These are phyloP conservation scores for Penicillium chermesinum DNA, from an alignment of 495 filamentous ascomycete genomes.

Conservation along the genomic window DNA sequence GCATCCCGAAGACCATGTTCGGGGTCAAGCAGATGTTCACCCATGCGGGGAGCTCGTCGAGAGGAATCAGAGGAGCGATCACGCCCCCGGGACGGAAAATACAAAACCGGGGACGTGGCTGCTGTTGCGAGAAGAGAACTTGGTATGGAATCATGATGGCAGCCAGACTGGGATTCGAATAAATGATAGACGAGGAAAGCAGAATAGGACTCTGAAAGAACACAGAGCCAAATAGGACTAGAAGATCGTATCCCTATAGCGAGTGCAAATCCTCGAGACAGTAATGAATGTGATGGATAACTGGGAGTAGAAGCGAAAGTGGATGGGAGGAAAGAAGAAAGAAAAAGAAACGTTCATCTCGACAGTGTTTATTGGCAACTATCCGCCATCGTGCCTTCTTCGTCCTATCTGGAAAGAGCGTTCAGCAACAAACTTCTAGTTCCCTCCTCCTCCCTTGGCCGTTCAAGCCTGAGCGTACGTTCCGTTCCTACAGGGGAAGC, in stretches of 20 bases:
- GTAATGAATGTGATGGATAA: neutral
- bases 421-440: neutral
- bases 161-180: neutral
- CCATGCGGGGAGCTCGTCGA: conserved; percentile 39
- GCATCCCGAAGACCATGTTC: conserved; percentile 16
- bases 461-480: conserved; percentile 18
- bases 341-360: neutral
- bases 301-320: neutral
- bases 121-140: neutral
- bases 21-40: conserved; percentile 25
- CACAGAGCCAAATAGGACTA: too few species aligned
- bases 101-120: conserved; percentile 31
- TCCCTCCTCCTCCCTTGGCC: neutral
- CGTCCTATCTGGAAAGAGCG: neutral
- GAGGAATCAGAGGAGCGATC: conserved; percentile 27
- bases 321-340: neutral
- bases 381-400: neutral
- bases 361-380: neutral
- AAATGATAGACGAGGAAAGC: neutral
- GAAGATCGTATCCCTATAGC: too few species aligned
- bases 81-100: conserved; percentile 28
- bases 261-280: neutral
- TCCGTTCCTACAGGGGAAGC: conserved; percentile 33
- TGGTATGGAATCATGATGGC: conserved; percentile 4
- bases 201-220: neutral